These are phyloP conservation scores for Boletus sp. DNA, from an alignment of 768 basidiomycete genomes.

Conservation along the genomic window DNA sequence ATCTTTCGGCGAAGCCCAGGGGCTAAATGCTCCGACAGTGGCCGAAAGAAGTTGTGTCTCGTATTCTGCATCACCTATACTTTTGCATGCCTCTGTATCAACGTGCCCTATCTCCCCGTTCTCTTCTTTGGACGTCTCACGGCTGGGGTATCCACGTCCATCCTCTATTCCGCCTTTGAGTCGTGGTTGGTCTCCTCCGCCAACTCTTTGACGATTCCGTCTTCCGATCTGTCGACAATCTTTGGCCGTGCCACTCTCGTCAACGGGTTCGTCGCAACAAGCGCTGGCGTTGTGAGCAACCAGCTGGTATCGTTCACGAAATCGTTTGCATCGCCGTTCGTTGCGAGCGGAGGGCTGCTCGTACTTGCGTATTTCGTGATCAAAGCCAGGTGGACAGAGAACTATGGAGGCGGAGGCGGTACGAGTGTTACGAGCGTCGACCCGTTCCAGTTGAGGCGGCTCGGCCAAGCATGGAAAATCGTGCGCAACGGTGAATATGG, in stretches of 20 bases:
- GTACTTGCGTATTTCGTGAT: slow-evolving; percentile 57
- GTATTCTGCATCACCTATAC: slow-evolving; percentile 69
- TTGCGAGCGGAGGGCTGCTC: slow-evolving; percentile 59
- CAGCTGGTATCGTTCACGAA: slow-evolving; percentile 51
- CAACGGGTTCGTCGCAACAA: slow-evolving; percentile 70
- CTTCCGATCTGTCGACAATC: slow-evolving; percentile 61
- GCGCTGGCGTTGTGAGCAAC: slow-evolving; percentile 66
- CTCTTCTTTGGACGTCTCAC: slow-evolving; percentile 63
- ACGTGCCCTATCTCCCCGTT: slow-evolving; percentile 54
- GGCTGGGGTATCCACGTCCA: slow-evolving; percentile 72
- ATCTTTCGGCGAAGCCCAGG: background rate
- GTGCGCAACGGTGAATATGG: slow-evolving; percentile 46
- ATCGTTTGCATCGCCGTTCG: slow-evolving; percentile 62
- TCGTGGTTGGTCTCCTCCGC: slow-evolving; percentile 73
- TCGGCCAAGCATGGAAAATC: slow-evolving; percentile 56
- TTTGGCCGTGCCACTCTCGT: slow-evolving; percentile 73
- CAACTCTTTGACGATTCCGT: slow-evolving; percentile 47
- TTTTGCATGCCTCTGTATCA: slow-evolving; percentile 57
- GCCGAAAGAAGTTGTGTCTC: slow-evolving; percentile 66
- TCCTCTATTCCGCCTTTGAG: slow-evolving; percentile 74
- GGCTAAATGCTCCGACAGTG: slow-evolving; percentile 39
- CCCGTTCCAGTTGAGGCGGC: slow-evolving; percentile 50
- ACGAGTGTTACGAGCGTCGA: slow-evolving; percentile 28
- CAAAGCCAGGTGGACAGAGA: slow-evolving; percentile 60
- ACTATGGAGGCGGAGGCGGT: slow-evolving; percentile 54